Evolutionary conservation across 768 basidiomycete genomes (phyloP), one percentile per base, ranked within the genome.

Genomic region (Russula sp.): DNA sequence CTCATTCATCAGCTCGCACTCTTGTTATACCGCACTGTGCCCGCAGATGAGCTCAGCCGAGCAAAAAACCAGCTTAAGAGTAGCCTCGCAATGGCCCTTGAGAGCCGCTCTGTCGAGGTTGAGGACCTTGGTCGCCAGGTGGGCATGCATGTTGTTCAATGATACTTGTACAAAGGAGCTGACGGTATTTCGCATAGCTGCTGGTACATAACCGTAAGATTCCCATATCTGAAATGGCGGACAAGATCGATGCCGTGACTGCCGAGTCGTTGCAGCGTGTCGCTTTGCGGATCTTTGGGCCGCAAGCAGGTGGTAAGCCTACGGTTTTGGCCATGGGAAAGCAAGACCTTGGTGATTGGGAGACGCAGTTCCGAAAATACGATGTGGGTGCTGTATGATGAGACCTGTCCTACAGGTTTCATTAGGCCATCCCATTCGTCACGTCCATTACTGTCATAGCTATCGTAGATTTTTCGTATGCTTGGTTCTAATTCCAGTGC

Each of bases 11-110:
- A 98, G 73, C 79, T 98, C 11, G 90, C 92, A 70, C 66, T 90
- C 56, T 76, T 98, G 60, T 78, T 93, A 56, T 86, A 92, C 72
- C 79, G 83, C 13, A 77, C 79, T 14, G 79, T 89, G 20, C 84
- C 86, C 5, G 74, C 79, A 48, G 72, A 69, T 13, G 96, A 98
- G 72, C 81, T 98, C 38, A 77, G 77, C 60, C 80, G 96, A 60
- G 95, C 96, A 42, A 94, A 94, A 78, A 98, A 98, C 70, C 95
- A 98, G 78, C 83, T 98, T 64, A 93, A 93, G 73, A 89, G 87
- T 25, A 88, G 85, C 52, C 75, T 98, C 65, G 90, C 93, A 78
- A 98, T 98, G 96, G 90, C 93, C 2, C 74, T 98, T 48, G 94
- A 97, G 75, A 93, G 90, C 69, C 77, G 89, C 36, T 81, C 88